phyloP scores from a whole-genome alignment of 768 basidiomycete genomes.

The Lactarius quietus region DNA sequence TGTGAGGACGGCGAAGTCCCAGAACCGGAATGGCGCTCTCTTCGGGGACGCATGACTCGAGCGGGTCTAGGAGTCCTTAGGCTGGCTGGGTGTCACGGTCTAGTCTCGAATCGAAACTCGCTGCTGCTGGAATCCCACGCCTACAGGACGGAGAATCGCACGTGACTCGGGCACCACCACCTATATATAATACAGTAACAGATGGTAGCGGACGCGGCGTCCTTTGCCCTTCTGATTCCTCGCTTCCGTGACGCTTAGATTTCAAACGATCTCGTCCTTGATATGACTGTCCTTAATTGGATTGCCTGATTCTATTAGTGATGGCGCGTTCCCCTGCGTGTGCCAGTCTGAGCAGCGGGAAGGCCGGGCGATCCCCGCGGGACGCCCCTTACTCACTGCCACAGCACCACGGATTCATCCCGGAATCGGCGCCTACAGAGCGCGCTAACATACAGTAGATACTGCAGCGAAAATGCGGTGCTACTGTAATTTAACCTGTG shows the following conservation, averaged over 20 bases:
- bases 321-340: background rate
- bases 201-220: background rate
- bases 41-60: no score
- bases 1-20: background rate
- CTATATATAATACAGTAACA: no score
- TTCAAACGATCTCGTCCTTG: no score
- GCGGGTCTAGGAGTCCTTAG: no score
- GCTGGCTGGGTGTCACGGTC: no score
- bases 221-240: background rate
- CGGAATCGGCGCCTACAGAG: background rate
- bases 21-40: background rate
- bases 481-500: background rate
- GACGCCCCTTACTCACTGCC: background rate
- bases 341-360: background rate
- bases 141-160: background rate
- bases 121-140: background rate
- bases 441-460: no score
- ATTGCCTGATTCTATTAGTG: background rate
- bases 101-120: no score
- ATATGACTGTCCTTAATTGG: background rate
- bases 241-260: background rate
- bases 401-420: background rate
- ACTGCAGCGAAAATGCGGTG: background rate
- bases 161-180: background rate
- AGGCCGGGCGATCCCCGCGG: background rate